Evolutionary conservation across 148 eudicot genomes (phyloP).

Genomic region (Pouteria glomerata): DNA sequence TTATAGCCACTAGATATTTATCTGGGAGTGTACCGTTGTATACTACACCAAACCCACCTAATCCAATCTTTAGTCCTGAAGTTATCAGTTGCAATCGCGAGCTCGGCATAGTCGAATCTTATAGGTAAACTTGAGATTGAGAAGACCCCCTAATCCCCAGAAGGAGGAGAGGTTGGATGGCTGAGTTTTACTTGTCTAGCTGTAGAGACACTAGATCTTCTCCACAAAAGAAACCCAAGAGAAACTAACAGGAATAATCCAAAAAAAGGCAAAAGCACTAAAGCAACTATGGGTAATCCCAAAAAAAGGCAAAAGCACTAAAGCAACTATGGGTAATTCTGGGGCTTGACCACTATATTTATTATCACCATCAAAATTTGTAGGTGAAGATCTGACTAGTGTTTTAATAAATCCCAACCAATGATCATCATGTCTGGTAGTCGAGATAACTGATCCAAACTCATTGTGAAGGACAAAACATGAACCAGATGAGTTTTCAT

Average conservation of each 20-base stretch:
- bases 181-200: constrained; percentile 16
- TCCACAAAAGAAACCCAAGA: constrained; percentile 40
- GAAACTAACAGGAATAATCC: constrained; percentile 30
- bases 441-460: constrained; percentile 51
- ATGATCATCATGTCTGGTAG: constrained; percentile 8
- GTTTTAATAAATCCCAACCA: constrained; percentile 52
- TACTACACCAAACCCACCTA: constrained; percentile 80
- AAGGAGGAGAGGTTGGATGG: constrained; percentile 18
- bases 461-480: constrained; percentile 48
- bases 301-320: constrained; percentile 48
- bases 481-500: constrained; percentile 47
- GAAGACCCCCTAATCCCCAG: constrained; percentile 53
- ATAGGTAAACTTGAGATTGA: constrained; percentile 71
- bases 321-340: constrained; percentile 35
- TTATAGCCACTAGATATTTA: constrained; percentile 62
- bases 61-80: constrained; percentile 60
- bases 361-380: constrained; percentile 8
- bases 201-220: constrained; percentile 26
- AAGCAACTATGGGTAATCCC: constrained; percentile 42
- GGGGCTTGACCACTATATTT: not conserved
- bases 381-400: constrained; percentile 10
- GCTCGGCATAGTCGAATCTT: constrained; percentile 51
- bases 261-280: constrained; percentile 48
- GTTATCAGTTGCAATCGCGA: constrained; percentile 57
- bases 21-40: constrained; percentile 64